phyloP scores from a whole-genome alignment of 805 yeast species.

The baker's yeast (Saccharomyces cerevisiae) region DNA sequence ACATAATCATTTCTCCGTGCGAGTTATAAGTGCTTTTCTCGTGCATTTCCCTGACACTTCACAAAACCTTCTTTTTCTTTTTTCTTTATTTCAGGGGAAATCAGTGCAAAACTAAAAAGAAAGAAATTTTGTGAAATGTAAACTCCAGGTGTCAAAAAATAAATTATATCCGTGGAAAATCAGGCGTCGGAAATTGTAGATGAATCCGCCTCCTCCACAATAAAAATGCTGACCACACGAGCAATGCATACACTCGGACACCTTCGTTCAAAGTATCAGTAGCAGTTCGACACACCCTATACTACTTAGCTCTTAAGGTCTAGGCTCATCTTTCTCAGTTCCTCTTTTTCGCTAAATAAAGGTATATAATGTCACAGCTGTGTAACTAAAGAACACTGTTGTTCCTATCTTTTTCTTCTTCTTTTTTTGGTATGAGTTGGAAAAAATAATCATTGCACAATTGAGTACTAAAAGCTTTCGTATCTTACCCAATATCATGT shows the following conservation, averaged over 20 bases:
- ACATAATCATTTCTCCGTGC: not conserved
- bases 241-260: not conserved
- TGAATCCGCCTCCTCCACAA: not conserved
- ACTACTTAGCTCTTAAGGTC: not conserved
- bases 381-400: not conserved
- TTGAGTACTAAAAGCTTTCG: not conserved
- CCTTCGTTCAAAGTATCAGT: not conserved
- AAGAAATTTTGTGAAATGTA: not conserved
- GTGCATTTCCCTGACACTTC: not conserved
- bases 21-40: not conserved
- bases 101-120: too few species aligned
- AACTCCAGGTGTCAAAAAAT: not conserved
- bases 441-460: not conserved
- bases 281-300: too few species aligned
- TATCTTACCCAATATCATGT: not conserved
- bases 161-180: not conserved
- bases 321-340: not conserved
- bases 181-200: not conserved
- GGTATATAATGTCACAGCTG: not conserved
- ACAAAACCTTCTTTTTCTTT: not conserved
- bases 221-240: not conserved
- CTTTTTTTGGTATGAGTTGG: not conserved
- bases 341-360: not conserved
- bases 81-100: not conserved
- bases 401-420: not conserved